Conservation (phyloP, 73 alveolate genomes). For the Paramecium sonneborni region DNA sequence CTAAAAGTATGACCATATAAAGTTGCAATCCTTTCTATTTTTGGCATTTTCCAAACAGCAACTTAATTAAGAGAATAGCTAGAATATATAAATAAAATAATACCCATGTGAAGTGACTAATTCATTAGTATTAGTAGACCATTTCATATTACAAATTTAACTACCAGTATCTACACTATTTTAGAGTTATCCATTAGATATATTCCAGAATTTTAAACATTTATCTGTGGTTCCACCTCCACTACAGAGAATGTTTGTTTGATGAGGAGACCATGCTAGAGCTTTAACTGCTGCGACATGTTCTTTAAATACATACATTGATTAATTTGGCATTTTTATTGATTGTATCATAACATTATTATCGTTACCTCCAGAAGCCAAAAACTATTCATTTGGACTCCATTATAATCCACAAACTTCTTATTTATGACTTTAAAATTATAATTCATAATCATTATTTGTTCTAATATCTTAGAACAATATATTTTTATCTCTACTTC, state of each 20-base stretch:
- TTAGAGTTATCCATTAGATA: slow-evolving; percentile 70
- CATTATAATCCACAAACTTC: slow-evolving; percentile 92
- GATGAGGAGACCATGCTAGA: slow-evolving; percentile 95
- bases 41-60: slow-evolving; percentile 93
- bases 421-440: slow-evolving; percentile 70
- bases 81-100: neutral
- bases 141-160: slow-evolving; percentile 91
- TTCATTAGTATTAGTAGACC: slow-evolving; percentile 86
- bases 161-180: slow-evolving; percentile 89
- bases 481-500: slow-evolving; percentile 21
- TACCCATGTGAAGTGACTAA: slow-evolving; percentile 94
- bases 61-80: slow-evolving; percentile 80
- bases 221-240: slow-evolving; percentile 98
- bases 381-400: slow-evolving; percentile 82
- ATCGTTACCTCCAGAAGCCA: slow-evolving; percentile 88
- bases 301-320: slow-evolving; percentile 70
- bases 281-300: slow-evolving; percentile 97
- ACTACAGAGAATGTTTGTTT: slow-evolving; percentile 79
- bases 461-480: slow-evolving; percentile 7
- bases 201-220: slow-evolving; percentile 92
- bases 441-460: slow-evolving; percentile 49
- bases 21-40: slow-evolving; percentile 82
- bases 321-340: slow-evolving; percentile 67
- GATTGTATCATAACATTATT: slow-evolving; percentile 76
- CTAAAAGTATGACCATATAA: slow-evolving; percentile 92